Evolutionary conservation across 805 yeast species (phyloP), one percentile per base, ranked within the genome.

Genomic region (Wickerhamomyces tratensis): DNA sequence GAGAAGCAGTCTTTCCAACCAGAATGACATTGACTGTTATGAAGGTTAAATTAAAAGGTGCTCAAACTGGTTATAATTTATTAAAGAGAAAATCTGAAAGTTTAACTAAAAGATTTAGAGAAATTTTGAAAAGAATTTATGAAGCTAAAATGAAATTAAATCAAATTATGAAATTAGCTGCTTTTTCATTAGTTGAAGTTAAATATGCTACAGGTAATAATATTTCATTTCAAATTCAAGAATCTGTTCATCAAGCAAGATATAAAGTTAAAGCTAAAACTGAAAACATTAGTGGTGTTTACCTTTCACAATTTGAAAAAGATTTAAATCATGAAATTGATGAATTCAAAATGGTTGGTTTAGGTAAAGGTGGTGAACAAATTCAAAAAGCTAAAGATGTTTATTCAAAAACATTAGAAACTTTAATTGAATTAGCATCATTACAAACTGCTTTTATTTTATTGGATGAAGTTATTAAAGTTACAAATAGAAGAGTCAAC

Each of bases 281-380:
- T 61, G 98, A 91, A 61, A 91, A 91, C 64, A 98, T 91, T 37
- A 82, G 94, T 49, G 98, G 98, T 66, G 98, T 91, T 35, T 79
- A 81, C 56, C 72, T 91, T 56, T 98, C 98, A 25, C 87, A 89
- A 46, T 93, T 91, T 53, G 96, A 89, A 56, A 77, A 89, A 27
- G 82, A 75, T 51, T 77, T 87, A 46, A 85, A 88, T 57, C 87
- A 85, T 48, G 77, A 79, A 10, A 85, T 86, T 60, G 91, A 91
- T 57, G 98, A 93, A 59, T 91, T 91, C 72, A 86, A 86, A 63
- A 71, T 91, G 77, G 91, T 98, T 6, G 98, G 98, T 53, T 72
- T 91, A 51, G 98, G 98, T 41, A 77, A 97, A 63, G 98, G 98
- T 65, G 98, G 98, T 49, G 98, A 91, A 65, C 98, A 91, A 62